Conservation (phyloP, 345 rosid genomes). For the Moricandia moricandioides region DNA sequence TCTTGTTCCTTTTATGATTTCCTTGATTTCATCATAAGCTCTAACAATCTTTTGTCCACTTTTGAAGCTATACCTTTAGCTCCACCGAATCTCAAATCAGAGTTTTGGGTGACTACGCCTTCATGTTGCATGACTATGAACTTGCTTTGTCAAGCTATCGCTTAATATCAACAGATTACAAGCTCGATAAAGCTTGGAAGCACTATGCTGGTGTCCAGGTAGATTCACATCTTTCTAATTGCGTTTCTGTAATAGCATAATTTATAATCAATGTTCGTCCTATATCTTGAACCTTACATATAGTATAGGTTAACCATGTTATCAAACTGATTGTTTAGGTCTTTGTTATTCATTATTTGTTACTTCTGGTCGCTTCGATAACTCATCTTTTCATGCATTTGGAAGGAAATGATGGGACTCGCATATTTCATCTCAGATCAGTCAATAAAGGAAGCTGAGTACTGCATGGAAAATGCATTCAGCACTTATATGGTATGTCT, state of each 20-base stretch:
- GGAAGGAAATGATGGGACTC: conserved; percentile 98
- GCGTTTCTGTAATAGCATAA: conserved; percentile 10
- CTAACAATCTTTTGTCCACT: conserved; percentile 23
- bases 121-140: conserved; percentile 96
- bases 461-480: conserved; percentile 98
- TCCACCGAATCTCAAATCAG: conserved; percentile 92
- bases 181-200: conserved; percentile 98
- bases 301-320: not conserved
- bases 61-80: conserved; percentile 84
- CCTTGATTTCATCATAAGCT: conserved; percentile 15
- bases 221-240: conserved; percentile 31
- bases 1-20: conserved; percentile 20
- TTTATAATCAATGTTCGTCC: conserved; percentile 7
- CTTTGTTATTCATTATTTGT: not conserved
- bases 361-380: conserved; percentile 12
- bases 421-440: conserved; percentile 91
- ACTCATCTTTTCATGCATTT: conserved; percentile 27
- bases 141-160: conserved; percentile 93
- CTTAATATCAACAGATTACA: conserved; percentile 92
- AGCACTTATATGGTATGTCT: conserved; percentile 75
- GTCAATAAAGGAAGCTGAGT: conserved; percentile 88
- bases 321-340: conserved; percentile 11
- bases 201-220: conserved; percentile 98
- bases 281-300: not conserved
- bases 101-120: conserved; percentile 91